Conservation (phyloP, 257 asterid genomes). For the Mentha longifolia region DNA sequence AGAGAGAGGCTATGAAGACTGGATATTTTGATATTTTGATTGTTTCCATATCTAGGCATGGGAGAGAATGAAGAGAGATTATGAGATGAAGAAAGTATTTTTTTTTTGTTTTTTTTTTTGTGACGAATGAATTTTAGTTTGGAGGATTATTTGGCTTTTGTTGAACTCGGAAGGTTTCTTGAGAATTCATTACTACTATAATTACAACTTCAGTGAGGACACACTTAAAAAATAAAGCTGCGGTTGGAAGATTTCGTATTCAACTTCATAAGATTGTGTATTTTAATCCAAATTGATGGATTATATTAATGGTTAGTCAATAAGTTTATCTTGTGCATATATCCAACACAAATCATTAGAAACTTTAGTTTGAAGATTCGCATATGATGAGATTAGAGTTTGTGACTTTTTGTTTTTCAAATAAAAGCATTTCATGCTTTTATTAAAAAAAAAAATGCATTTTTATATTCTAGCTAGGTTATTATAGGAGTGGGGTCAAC, state of each 20-base stretch:
- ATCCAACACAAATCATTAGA: too few relatives aligned
- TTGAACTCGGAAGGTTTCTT: conserved; percentile 19
- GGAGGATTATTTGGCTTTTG: not conserved
- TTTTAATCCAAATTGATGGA: conserved; percentile 6
- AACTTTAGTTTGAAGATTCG: not conserved
- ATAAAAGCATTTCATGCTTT: too few relatives aligned
- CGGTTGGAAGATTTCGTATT: not conserved
- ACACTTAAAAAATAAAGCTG: not conserved
- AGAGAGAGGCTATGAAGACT: conserved; percentile 18
- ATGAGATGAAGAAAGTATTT: not conserved
- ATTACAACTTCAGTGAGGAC: not conserved
- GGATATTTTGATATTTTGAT: conserved; percentile 1
- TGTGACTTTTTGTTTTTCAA: not conserved
- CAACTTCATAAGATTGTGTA: not conserved
- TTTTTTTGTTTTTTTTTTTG: not conserved
- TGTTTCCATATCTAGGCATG: conserved; percentile 8
- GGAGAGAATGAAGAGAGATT: not conserved
- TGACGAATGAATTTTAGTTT: not conserved
- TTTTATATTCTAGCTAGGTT: too few relatives aligned
- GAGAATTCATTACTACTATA: not conserved
- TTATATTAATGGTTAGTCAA: not conserved
- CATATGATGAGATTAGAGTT: not conserved
- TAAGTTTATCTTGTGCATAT: not conserved
- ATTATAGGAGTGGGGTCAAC: not conserved
- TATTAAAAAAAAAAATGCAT: too few relatives aligned